Conservation (phyloP, 768 basidiomycete genomes). For the Cystoderma amianthinum region DNA sequence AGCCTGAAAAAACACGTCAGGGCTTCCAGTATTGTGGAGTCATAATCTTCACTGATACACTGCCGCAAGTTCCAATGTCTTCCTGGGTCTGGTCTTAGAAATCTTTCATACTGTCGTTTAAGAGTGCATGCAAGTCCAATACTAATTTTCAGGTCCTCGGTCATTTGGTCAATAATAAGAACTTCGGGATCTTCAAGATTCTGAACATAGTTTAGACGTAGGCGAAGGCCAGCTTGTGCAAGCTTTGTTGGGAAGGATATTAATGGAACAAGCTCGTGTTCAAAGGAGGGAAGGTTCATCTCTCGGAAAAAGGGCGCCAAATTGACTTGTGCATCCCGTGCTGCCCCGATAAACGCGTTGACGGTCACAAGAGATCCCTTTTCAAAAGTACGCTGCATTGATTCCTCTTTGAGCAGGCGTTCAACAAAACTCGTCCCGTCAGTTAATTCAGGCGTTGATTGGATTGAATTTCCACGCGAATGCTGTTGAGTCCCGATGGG, state of each 20-base stretch:
- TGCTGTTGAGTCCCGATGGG: conserved; percentile 28
- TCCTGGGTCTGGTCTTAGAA: conserved; percentile 78
- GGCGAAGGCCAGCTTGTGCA: conserved; percentile 83
- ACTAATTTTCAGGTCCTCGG: conserved; percentile 86
- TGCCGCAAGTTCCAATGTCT: conserved; percentile 86
- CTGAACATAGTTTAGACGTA: conserved; percentile 83
- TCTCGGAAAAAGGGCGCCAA: conserved; percentile 69
- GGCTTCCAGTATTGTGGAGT: conserved; percentile 81
- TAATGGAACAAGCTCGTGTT: conserved; percentile 80
- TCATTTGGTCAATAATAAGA: conserved; percentile 90
- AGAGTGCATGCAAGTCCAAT: conserved; percentile 92
- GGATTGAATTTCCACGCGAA: conserved; percentile 9
- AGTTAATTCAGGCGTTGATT: conserved; percentile 34
- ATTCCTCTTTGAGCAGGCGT: conserved; percentile 90
- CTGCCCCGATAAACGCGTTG: conserved; percentile 76
- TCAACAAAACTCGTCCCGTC: conserved; percentile 89
- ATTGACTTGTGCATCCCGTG: conserved; percentile 82
- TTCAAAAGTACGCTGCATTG: conserved; percentile 92
- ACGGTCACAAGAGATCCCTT: conserved; percentile 85
- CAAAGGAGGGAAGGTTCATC: conserved; percentile 90
- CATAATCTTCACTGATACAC: conserved; percentile 88
- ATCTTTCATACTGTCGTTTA: conserved; percentile 91
- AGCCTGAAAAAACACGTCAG: conserved; percentile 88
- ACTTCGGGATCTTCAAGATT: conserved; percentile 85
- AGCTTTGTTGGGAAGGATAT: conserved; percentile 97